A percentile compares a stretch with the other conserved stretches of the same genome.
Evolutionary conservation across 2,329 filamentous ascomycete genomes (phyloP).

Genomic region (Alternaria postmessia): DNA sequence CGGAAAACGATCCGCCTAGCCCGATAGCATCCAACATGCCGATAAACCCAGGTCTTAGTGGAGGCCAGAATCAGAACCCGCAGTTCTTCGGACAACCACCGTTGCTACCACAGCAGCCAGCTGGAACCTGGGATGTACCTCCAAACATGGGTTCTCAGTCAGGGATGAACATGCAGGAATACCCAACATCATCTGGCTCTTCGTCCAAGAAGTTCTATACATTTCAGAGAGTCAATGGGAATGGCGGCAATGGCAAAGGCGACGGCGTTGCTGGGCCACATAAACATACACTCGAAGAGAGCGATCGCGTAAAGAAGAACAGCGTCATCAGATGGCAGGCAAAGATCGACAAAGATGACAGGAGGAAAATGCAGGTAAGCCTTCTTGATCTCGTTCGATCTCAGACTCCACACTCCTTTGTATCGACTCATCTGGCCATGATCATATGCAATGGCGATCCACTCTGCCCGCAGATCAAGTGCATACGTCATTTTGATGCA

Average conservation of each 20-base stretch:
- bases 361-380: conserved; percentile 62
- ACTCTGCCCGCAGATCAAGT: conserved; percentile 2
- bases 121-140: conserved; percentile 37
- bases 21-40: conserved; percentile 12
- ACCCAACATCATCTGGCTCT: conserved; percentile 14
- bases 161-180: conserved; percentile 26
- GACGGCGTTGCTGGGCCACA: conserved; percentile 76
- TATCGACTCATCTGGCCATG: conserved; percentile 4
- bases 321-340: conserved; percentile 73
- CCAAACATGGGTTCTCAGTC: conserved; percentile 23
- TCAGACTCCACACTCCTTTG: neutral
- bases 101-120: conserved; percentile 24
- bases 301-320: conserved; percentile 83
- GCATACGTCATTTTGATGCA: conserved; percentile 27
- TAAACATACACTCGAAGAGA: conserved; percentile 75
- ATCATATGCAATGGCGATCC: conserved; percentile 10
- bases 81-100: conserved; percentile 36
- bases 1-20: conserved; percentile 19
- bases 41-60: conserved; percentile 1
- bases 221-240: conserved; percentile 79
- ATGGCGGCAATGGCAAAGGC: conserved; percentile 75
- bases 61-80: conserved; percentile 17
- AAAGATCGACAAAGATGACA: conserved; percentile 68
- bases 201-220: conserved; percentile 63
- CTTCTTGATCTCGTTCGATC: neutral